Conservation (phyloP, 768 basidiomycete genomes). For the Boletus insuetus region DNA sequence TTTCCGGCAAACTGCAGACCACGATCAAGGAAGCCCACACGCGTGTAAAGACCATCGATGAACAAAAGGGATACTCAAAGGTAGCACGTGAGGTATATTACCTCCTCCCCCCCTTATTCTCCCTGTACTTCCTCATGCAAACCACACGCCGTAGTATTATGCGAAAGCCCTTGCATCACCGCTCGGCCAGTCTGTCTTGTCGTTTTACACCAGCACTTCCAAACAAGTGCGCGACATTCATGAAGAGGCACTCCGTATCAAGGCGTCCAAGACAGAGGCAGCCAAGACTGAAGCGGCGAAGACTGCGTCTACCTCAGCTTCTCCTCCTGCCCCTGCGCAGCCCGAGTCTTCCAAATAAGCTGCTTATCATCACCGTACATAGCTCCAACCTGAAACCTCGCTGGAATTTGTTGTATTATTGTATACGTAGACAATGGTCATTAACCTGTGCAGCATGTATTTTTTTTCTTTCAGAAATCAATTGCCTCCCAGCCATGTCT, state of each 20-base stretch:
- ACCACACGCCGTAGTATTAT: conserved; percentile 61
- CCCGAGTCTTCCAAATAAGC: conserved; percentile 10
- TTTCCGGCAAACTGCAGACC: conserved; percentile 69
- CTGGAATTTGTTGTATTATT: neutral
- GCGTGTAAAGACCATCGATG: conserved; percentile 73
- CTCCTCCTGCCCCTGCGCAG: conserved; percentile 5
- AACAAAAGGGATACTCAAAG: conserved; percentile 75
- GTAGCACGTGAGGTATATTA: conserved; percentile 59
- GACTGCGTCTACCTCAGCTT: neutral
- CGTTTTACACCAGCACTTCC: conserved; percentile 84
- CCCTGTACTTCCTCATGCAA: neutral
- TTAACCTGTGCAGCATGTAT: neutral
- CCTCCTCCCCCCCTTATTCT: neutral
- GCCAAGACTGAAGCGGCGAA: conserved; percentile 32
- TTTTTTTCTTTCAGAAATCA: neutral
- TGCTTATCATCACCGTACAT: neutral
- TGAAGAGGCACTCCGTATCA: conserved; percentile 86
- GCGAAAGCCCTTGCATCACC: conserved; percentile 69
- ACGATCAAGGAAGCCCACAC: conserved; percentile 61
- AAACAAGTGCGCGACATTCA: conserved; percentile 93
- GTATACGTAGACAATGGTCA: neutral
- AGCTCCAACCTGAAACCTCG: neutral
- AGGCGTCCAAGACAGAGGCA: conserved; percentile 48
- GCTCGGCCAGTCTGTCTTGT: conserved; percentile 68
- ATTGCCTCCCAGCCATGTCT: neutral